A percentile compares a stretch with the other conserved stretches of the same genome.
Evolutionary conservation across 1,284 basidiomycete genomes (phyloP).

Genomic region (Malassezia vespertilionis): DNA sequence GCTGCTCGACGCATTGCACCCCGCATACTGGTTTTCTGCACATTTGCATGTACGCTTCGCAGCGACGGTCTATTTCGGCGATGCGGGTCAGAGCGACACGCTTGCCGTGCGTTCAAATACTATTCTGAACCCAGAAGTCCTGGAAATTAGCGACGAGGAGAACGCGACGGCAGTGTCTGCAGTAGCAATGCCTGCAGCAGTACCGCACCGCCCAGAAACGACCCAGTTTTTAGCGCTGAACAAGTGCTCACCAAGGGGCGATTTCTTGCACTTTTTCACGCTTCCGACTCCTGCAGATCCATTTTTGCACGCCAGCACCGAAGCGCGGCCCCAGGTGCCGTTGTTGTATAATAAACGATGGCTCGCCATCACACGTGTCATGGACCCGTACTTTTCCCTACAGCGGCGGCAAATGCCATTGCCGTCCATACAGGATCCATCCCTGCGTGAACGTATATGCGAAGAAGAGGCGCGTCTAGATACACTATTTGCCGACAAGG

Average conservation of each 20-base stretch:
- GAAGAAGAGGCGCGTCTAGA: slow-evolving; percentile 52
- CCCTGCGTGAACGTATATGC: slow-evolving; percentile 28
- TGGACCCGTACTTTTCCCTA: slow-evolving; percentile 65
- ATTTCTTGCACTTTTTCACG: slow-evolving; percentile 61
- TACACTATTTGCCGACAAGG: not conserved
- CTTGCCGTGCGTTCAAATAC: no score
- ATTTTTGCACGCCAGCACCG: not conserved
- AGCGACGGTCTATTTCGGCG: slow-evolving; percentile 15
- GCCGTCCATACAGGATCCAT: slow-evolving; percentile 58
- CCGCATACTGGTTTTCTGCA: slow-evolving; percentile 88
- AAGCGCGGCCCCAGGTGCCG: slow-evolving; percentile 3
- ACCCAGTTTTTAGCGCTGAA: slow-evolving; percentile 85
- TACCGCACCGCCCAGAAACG: no score
- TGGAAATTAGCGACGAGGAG: slow-evolving; percentile 21
- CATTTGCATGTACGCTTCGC: slow-evolving; percentile 72
- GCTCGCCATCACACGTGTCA: slow-evolving; percentile 81
- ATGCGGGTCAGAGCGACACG: no score
- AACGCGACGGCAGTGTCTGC: slow-evolving; percentile 19
- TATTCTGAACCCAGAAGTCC: slow-evolving; percentile 31
- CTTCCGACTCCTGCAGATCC: slow-evolving; percentile 18
- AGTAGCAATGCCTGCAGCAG: slow-evolving; percentile 10
- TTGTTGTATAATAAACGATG: slow-evolving; percentile 65
- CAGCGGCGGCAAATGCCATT: slow-evolving; percentile 51
- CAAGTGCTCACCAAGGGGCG: slow-evolving; percentile 71
- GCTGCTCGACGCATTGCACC: slow-evolving; percentile 63